Conservation (phyloP, 1,139 yeast species). For the Candida gigantensis region DNA sequence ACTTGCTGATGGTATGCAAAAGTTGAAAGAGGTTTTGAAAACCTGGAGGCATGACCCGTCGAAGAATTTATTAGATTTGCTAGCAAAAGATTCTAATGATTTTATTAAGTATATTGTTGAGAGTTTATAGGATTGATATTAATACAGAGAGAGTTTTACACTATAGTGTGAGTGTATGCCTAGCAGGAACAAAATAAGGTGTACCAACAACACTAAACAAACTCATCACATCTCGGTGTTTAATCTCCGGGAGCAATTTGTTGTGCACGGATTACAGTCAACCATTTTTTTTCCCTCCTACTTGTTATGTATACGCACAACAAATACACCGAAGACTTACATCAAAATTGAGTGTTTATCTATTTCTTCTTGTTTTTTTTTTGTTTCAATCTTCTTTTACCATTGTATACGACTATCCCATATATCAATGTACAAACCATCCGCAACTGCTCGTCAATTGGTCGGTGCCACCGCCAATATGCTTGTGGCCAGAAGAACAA, state of each 20-base stretch:
- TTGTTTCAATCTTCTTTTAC: background rate
- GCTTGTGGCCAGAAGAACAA: conserved; percentile 24
- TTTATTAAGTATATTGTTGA: conserved; percentile 41
- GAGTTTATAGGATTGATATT: no score
- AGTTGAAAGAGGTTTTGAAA: conserved; percentile 56
- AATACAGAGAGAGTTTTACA: no score
- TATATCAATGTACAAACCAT: conserved; percentile 4
- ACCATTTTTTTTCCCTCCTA: conserved; percentile 4
- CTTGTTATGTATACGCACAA: background rate
- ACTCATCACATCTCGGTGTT: conserved; percentile 1
- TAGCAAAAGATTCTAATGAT: conserved; percentile 24
- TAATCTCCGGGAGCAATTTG: conserved; percentile 1
- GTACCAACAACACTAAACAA: no score
- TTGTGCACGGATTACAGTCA: conserved; percentile 8
- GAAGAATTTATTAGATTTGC: conserved; percentile 2
- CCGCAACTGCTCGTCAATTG: conserved; percentile 9
- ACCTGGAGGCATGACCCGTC: conserved; percentile 49
- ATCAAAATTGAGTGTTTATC: background rate
- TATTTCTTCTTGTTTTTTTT: background rate
- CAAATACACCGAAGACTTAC: background rate
- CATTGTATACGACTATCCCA: background rate
- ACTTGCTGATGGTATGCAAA: conserved; percentile 54
- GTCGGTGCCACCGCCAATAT: conserved; percentile 8
- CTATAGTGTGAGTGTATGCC: no score
- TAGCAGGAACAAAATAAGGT: no score